phyloP scores from a whole-genome alignment of 2,329 filamentous ascomycete genomes.

The Graphilbum sp. region DNA sequence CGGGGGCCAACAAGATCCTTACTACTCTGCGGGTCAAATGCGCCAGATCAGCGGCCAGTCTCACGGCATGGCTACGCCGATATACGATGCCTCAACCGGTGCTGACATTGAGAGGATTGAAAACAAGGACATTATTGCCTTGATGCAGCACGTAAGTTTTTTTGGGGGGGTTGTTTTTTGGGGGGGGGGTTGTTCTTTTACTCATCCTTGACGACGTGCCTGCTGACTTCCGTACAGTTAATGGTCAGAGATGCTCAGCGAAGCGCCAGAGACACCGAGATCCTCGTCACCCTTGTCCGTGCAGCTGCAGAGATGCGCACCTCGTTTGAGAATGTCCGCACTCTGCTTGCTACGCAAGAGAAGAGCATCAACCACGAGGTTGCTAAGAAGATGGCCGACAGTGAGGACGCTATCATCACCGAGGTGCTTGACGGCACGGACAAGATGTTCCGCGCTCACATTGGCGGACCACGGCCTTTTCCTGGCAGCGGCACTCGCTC shows the following conservation, averaged over 20 bases:
- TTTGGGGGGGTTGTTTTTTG: background rate
- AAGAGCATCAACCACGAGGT: conserved; percentile 72
- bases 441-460: conserved; percentile 62
- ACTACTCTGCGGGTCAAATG: conserved; percentile 40
- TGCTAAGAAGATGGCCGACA: conserved; percentile 57
- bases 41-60: conserved; percentile 78
- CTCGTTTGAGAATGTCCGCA: conserved; percentile 90
- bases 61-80: conserved; percentile 73
- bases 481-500: conserved; percentile 47
- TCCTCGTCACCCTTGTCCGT: conserved; percentile 82
- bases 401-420: conserved; percentile 77
- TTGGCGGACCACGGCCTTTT: conserved; percentile 74
- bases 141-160: conserved; percentile 78
- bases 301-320: conserved; percentile 94
- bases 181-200: background rate
- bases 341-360: conserved; percentile 77
- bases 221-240: conserved; percentile 30
- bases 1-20: conserved; percentile 42
- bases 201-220: background rate
- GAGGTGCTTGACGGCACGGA: conserved; percentile 81
- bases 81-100: conserved; percentile 82
- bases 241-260: conserved; percentile 94
- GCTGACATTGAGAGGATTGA: conserved; percentile 82
- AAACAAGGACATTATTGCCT: conserved; percentile 86
- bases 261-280: conserved; percentile 91